phyloP scores from a whole-genome alignment of 192 early-diverging fungal species.

The Phlyctochytrium arcticum region DNA sequence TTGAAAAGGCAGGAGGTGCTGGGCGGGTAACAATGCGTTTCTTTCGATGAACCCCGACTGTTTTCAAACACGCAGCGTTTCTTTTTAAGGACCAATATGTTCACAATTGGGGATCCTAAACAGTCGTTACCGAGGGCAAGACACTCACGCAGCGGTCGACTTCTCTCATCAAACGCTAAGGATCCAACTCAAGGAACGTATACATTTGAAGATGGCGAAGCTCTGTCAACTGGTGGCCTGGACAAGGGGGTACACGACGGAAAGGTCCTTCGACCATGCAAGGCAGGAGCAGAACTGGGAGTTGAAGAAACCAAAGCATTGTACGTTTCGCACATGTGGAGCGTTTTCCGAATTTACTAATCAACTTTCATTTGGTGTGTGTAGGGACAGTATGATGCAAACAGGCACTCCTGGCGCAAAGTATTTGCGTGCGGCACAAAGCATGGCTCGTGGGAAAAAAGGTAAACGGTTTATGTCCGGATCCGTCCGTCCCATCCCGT shows the following conservation, averaged over 20 bases:
- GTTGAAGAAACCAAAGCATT: conserved; percentile 9
- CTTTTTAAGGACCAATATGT: too few relatives aligned
- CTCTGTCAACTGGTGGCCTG: conserved; percentile 7
- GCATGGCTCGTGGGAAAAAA: background rate
- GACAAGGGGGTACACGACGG: too few relatives aligned
- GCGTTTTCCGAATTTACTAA: too few relatives aligned
- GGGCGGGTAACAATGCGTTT: conserved; percentile 3
- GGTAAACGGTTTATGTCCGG: too few relatives aligned
- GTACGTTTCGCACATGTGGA: conserved; percentile 10
- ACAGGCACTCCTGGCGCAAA: conserved; percentile 12
- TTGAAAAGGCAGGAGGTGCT: conserved; percentile 17
- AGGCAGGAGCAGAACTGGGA: background rate
- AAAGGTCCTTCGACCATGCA: conserved; percentile 6
- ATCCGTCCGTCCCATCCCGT: too few relatives aligned
- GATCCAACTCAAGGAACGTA: conserved; percentile 2
- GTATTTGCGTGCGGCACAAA: conserved; percentile 2
- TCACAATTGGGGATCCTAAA: background rate
- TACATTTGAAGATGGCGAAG: conserved; percentile 3
- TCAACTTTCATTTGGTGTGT: too few relatives aligned
- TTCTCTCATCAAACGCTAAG: too few relatives aligned
- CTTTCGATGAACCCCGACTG: too few relatives aligned
- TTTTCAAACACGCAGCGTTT: too few relatives aligned
- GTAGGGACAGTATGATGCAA: conserved; percentile 10
- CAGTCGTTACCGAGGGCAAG: background rate
- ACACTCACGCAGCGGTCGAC: background rate